phyloP scores from a whole-genome alignment of 495 filamentous ascomycete genomes.

The Immersiella caudata region DNA sequence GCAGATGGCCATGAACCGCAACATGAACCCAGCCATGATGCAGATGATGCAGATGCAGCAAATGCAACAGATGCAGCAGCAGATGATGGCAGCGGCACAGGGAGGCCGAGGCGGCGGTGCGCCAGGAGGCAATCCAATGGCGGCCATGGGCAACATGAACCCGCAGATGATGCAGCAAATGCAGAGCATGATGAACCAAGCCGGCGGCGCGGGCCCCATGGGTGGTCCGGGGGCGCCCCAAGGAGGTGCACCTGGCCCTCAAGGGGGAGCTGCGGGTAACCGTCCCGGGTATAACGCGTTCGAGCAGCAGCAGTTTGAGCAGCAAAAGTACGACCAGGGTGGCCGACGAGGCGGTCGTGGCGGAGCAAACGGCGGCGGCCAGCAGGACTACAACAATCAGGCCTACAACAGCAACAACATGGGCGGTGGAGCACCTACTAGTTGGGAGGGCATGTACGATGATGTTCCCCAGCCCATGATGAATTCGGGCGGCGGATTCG shows the following conservation, averaged over 20 bases:
- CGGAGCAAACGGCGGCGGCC: slow-evolving; percentile 32
- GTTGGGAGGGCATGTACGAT: slow-evolving; percentile 99
- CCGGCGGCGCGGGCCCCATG: slow-evolving; percentile 51
- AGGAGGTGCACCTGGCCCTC: slow-evolving; percentile 32
- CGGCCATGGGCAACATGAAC: slow-evolving; percentile 61
- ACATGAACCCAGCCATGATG: slow-evolving; percentile 68
- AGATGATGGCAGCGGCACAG: slow-evolving; percentile 49
- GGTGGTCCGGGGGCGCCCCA: slow-evolving; percentile 41
- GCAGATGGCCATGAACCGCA: slow-evolving; percentile 65
- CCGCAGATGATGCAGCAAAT: slow-evolving; percentile 85
- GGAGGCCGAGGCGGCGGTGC: slow-evolving; percentile 38
- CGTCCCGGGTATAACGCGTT: slow-evolving; percentile 34
- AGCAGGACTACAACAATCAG: slow-evolving; percentile 27
- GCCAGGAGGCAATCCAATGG: slow-evolving; percentile 44
- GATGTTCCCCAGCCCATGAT: slow-evolving; percentile 89
- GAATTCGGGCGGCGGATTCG: slow-evolving; percentile 52
- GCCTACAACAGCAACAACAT: slow-evolving; percentile 19
- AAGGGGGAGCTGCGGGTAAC: slow-evolving; percentile 35
- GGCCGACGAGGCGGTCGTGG: slow-evolving; percentile 43
- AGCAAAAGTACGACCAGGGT: slow-evolving; percentile 77
- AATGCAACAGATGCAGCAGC: slow-evolving; percentile 84
- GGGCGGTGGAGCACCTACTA: slow-evolving; percentile 59
- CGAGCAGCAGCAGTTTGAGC: slow-evolving; percentile 76
- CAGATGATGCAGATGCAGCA: slow-evolving; percentile 69
- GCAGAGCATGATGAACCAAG: slow-evolving; percentile 79